Base-by-base conservation (phyloP, 768 basidiomycete genomes). In the Saitozyma podzolica region DNA sequence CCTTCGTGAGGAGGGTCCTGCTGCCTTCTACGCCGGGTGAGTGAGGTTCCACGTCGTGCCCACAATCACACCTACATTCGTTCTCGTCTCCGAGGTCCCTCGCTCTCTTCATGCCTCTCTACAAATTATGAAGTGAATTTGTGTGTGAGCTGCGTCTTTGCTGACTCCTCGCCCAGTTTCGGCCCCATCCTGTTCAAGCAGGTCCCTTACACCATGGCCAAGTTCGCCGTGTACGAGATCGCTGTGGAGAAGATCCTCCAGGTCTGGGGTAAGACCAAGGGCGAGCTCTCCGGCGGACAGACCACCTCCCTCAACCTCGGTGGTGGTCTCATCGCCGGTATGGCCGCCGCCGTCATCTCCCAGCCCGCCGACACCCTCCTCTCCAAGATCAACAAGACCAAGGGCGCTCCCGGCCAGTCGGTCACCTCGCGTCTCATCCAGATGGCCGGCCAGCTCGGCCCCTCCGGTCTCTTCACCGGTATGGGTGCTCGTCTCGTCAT, bases 191-290 rank as follows among this genome's bases (percentile, higher is more conserved):
- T 82, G 59, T 82, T 82, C 80, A 82, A 82, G 58, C 80, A 95
- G 89, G 92, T 95, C 75, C 93, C 93, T 58, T 96, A 96, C 85
- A 96, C 93, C 75, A 94, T 96, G 92, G 92, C 92, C 84, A 96
- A 96, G 83, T 96, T 96, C 86, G 91, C 86, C 86, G 92, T 91
- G 86, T 94, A 89, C 78, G 84, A 87, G 75, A 79, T 89, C 71
- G 93, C 94, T 84, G 91, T 91, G 82, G 91, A 89, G 68, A 86
- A 89, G 77, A 89, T 92, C 80, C 88, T 93, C 82, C 85, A 88
- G 10, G 83, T 85, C 13, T 91, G 91, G 80, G 80, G 85, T 82
- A 88, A 92, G 83, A 80, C 85, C 67, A 93, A 81, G 73, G 68
- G 88, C 51, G 90, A 94, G 78, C 90, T 97, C 64, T 69, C 77